Evolutionary conservation across 2,329 filamentous ascomycete genomes (phyloP).

Genomic region (Pseudogymnoascus sp.): DNA sequence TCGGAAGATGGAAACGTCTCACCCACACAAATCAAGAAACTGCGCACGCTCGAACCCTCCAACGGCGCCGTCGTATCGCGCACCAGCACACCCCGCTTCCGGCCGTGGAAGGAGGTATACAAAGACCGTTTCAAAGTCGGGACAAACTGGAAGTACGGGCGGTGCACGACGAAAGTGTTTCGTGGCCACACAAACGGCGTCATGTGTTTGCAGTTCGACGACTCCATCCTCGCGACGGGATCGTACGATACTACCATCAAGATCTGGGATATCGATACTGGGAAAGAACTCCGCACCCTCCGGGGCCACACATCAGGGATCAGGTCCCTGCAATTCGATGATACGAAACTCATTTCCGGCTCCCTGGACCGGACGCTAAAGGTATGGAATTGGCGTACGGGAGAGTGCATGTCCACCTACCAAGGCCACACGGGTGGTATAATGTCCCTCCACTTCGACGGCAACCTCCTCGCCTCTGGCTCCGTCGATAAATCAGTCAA

Average conservation of each 20-base stretch:
- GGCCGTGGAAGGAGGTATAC: constrained; percentile 96
- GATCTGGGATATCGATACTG: constrained; percentile 90
- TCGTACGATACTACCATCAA: constrained; percentile 94
- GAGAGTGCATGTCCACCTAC: constrained; percentile 74
- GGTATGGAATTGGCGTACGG: constrained; percentile 95
- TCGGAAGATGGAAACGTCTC: constrained; percentile 13
- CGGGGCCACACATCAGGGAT: constrained; percentile 75
- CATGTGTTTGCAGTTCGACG: constrained; percentile 61
- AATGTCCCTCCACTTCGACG: constrained; percentile 79
- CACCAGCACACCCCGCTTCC: constrained; percentile 38
- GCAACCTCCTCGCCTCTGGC: constrained; percentile 74
- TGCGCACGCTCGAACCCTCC: constrained; percentile 15
- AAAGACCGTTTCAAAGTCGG: constrained; percentile 91
- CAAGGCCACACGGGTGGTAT: constrained; percentile 73
- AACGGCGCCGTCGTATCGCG: constrained; percentile 19
- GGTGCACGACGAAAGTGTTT: constrained; percentile 76
- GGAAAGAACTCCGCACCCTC: constrained; percentile 77
- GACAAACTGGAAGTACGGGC: constrained; percentile 94
- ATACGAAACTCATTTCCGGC: constrained; percentile 82
- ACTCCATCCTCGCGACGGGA: constrained; percentile 84
- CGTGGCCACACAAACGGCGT: constrained; percentile 83
- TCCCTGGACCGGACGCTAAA: constrained; percentile 81
- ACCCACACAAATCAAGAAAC: constrained; percentile 19
- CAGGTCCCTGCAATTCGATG: constrained; percentile 85
- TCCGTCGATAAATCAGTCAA: constrained; percentile 85